These are phyloP conservation scores for Pisolithus tinctorius DNA, from an alignment of 768 basidiomycete species.

Conservation along the genomic window DNA sequence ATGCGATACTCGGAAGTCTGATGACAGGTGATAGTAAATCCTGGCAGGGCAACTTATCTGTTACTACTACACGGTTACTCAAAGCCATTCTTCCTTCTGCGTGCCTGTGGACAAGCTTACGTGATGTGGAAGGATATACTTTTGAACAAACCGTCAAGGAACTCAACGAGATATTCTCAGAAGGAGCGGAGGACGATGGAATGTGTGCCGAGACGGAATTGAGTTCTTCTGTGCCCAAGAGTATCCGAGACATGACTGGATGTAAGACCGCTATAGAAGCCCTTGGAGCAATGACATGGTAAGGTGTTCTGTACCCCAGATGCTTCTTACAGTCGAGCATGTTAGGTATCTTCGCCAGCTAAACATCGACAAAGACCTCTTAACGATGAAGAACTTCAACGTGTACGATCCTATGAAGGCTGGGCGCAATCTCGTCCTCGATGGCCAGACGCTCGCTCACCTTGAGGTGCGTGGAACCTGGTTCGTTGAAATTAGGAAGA, in stretches of 20 bases:
- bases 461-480: slow-evolving; percentile 58
- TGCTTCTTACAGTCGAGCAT: background rate
- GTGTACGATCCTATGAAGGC: slow-evolving; percentile 92
- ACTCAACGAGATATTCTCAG: slow-evolving; percentile 59
- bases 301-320: slow-evolving; percentile 11
- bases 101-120: slow-evolving; percentile 86
- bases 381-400: slow-evolving; percentile 97
- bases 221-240: slow-evolving; percentile 47
- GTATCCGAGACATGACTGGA: slow-evolving; percentile 67
- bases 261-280: slow-evolving; percentile 71
- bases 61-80: slow-evolving; percentile 73
- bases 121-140: slow-evolving; percentile 75
- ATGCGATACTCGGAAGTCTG: background rate
- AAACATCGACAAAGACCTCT: slow-evolving; percentile 92
- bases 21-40: background rate
- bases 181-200: slow-evolving; percentile 33
- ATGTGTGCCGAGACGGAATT: slow-evolving; percentile 39
- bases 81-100: slow-evolving; percentile 72
- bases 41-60: slow-evolving; percentile 75
- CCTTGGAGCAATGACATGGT: slow-evolving; percentile 91
- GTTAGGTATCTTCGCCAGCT: slow-evolving; percentile 80
- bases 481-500: background rate
- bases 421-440: slow-evolving; percentile 79
- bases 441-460: slow-evolving; percentile 93
- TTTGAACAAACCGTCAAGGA: slow-evolving; percentile 65